Base-by-base conservation (phyloP, 2,329 filamentous ascomycete species). In the Pseudopithomyces maydicus region DNA sequence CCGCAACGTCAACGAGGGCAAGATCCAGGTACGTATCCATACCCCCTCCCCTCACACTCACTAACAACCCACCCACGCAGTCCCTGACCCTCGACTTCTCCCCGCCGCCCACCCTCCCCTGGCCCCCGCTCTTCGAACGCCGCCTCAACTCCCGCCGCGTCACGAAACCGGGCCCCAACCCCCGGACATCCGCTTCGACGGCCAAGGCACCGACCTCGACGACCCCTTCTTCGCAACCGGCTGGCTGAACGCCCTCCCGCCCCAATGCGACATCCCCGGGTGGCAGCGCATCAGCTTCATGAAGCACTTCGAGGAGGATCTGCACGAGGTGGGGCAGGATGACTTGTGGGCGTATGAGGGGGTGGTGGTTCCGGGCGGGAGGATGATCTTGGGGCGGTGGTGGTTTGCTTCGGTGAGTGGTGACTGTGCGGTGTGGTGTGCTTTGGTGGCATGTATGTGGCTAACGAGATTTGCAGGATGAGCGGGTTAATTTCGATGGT, bases 241-340 rank as follows among this genome's bases (percentile, higher is more conserved):
- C 43, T 82, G 80, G 73, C 69, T 85, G 19, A 82, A 84, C 60
- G 70, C 78, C 0, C 68, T 85, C 1, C 80, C 80, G 0, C 62
- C 72, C 2, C 83, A 85, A 59, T 57, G 56, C 14, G 68, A 59
- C 0, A 80, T 85, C 12, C 77, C 79, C 0, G 84, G 84, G 19
- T 86, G 81, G 75, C 80, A 84, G 70, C 78, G 82, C 32, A 72
- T 85, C 54, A 81, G 78, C 0, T 80, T 85, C 73, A 81, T 85
- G 77, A 84, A 83, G 66, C 81, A 82, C 60, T 80, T 76, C 59
- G 51, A 59, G 1, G 68, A 77, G 14, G 64, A 72, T 7, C 55
- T 71, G 8, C 58, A 72, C 0, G 54, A 72, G 3, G 20, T 59
- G 5, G 53, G 71, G 51, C 69, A 74, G 23, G 73, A 76, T n/a